phyloP scores from a whole-genome alignment of 2,329 filamentous ascomycete species.

The Claviceps sp. region DNA sequence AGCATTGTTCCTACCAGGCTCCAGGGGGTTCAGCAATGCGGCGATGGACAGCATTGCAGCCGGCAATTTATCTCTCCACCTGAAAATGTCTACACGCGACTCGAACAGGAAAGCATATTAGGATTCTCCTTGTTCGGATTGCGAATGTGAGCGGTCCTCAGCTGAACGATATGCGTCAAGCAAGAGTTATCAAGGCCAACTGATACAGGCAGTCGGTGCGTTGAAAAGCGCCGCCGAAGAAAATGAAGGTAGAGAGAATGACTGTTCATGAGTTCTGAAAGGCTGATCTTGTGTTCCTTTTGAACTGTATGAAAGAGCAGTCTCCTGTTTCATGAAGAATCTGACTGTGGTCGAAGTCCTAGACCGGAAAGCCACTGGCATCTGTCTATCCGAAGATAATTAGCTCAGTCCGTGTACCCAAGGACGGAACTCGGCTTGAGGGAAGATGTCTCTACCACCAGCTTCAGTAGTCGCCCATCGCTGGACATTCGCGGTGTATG shows the following conservation, averaged over 20 bases:
- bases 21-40: constrained; percentile 3
- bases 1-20: neutral
- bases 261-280: neutral
- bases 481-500: constrained; percentile 3
- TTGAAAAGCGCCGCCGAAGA: neutral
- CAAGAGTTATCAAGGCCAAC: neutral
- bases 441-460: neutral
- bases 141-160: neutral
- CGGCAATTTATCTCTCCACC: neutral
- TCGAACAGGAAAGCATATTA: neutral
- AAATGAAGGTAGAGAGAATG: neutral
- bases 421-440: neutral
- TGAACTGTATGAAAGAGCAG: neutral
- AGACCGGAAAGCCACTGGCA: neutral
- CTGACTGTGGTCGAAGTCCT: neutral
- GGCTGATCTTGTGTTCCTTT: neutral
- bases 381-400: neutral
- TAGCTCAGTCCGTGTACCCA: neutral
- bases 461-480: neutral
- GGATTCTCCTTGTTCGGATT: neutral
- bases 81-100: neutral
- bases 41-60: constrained; percentile 1
- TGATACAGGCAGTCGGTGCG: neutral
- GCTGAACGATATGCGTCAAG: neutral
- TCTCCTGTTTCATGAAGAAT: neutral